A percentile compares a stretch with the other conserved stretches of the same genome.
Evolutionary conservation across 768 basidiomycete genomes (phyloP).

Genomic region (Lactarius evosmus): DNA sequence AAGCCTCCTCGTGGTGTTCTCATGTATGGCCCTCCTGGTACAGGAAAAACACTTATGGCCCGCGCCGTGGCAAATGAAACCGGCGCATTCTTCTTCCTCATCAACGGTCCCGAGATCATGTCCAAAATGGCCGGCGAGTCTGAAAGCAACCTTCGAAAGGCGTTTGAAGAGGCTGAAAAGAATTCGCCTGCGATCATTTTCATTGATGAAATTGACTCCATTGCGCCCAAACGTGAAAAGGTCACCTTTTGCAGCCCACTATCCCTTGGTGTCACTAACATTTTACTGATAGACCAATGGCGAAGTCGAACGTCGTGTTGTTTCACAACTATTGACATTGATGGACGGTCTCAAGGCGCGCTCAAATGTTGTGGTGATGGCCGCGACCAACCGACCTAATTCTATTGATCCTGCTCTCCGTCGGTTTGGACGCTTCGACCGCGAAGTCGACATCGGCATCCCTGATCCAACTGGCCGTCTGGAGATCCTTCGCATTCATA

Average conservation of each 20-base stretch:
- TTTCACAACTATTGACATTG: conserved; percentile 95
- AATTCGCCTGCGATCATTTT: conserved; percentile 99
- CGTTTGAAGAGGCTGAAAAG: conserved; percentile 99
- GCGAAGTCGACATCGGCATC: conserved; percentile 99
- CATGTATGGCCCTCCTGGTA: conserved; percentile 98
- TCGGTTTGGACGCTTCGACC: conserved; percentile 98
- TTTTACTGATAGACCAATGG: conserved; percentile 83
- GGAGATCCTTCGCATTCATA: conserved; percentile 98
- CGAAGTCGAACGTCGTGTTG: conserved; percentile 98
- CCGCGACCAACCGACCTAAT: conserved; percentile 97
- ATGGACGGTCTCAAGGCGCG: conserved; percentile 99
- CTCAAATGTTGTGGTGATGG: conserved; percentile 99
- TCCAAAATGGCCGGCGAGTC: conserved; percentile 99
- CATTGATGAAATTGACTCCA: conserved; percentile 99
- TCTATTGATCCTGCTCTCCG: conserved; percentile 98
- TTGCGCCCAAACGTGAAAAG: conserved; percentile 99
- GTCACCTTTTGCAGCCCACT: conserved; percentile 38
- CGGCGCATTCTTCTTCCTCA: conserved; percentile 99
- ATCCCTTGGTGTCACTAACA: conserved; percentile 16
- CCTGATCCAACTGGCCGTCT: conserved; percentile 98
- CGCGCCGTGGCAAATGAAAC: conserved; percentile 99
- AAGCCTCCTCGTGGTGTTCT: conserved; percentile 99
- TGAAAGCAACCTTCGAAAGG: conserved; percentile 96
- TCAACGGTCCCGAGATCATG: conserved; percentile 99
- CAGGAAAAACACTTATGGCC: conserved; percentile 99